Conservation (phyloP, 768 basidiomycete species). For the Auriscalpium orientale region DNA sequence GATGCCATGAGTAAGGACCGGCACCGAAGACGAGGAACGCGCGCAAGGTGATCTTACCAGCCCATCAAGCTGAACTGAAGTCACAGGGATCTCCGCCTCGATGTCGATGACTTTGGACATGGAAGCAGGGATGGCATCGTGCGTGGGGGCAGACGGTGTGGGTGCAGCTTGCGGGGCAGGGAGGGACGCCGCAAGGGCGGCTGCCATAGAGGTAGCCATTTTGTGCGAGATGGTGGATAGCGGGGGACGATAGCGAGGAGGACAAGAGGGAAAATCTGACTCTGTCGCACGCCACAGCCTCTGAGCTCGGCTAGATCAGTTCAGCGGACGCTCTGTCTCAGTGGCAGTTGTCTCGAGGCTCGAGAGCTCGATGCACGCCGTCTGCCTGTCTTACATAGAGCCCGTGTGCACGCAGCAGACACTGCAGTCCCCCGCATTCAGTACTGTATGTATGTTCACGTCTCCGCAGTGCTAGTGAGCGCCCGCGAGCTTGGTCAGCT, state of each 20-base stretch:
- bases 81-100: constrained; percentile 81
- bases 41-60: constrained; percentile 46
- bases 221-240: neutral
- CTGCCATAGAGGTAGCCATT: constrained; percentile 86
- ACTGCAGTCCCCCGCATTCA: too few relatives aligned
- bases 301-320: too few relatives aligned
- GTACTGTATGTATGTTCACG: too few relatives aligned
- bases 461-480: too few relatives aligned
- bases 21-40: neutral
- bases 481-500: neutral
- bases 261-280: neutral
- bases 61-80: constrained; percentile 76
- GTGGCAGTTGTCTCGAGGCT: too few relatives aligned
- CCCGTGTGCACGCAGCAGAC: too few relatives aligned
- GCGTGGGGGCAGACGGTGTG: constrained; percentile 54
- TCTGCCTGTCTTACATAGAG: too few relatives aligned
- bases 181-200: constrained; percentile 79
- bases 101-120: constrained; percentile 93
- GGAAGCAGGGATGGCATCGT: constrained; percentile 85
- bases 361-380: too few relatives aligned
- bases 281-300: neutral
- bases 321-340: too few relatives aligned
- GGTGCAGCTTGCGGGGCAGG: constrained; percentile 59
- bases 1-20: constrained; percentile 1
- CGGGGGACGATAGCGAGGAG: neutral